Evolutionary conservation across 75 land plant species (phyloP).

Genomic region (Selaginella moellendorffii): DNA sequence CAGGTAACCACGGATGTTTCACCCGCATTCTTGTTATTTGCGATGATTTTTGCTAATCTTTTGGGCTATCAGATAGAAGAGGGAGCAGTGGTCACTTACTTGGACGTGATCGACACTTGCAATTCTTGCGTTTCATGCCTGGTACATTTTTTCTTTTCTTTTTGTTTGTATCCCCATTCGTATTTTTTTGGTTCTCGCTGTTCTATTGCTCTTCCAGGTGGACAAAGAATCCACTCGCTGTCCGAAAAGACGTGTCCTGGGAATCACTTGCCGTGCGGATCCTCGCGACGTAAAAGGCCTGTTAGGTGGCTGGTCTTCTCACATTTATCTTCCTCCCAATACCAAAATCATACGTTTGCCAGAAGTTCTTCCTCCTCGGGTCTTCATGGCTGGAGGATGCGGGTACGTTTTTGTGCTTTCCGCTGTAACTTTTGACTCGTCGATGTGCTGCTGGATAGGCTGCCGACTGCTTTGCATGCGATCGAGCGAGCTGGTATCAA

Average conservation of each 20-base stretch:
- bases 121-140: slow-evolving; percentile 34
- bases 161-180: neutral
- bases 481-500: slow-evolving; percentile 34
- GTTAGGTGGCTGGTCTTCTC: slow-evolving; percentile 40
- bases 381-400: slow-evolving; percentile 44
- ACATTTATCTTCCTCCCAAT: slow-evolving; percentile 37
- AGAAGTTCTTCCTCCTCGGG: slow-evolving; percentile 19
- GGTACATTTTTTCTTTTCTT: slow-evolving; percentile 22
- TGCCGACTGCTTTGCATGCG: slow-evolving; percentile 41
- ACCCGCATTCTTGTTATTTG: too few relatives aligned
- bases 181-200: neutral
- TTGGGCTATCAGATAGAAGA: slow-evolving; percentile 16
- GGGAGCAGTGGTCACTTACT: slow-evolving; percentile 33
- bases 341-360: slow-evolving; percentile 39
- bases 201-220: slow-evolving; percentile 15
- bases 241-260: slow-evolving; percentile 30
- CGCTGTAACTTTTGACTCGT: neutral
- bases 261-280: slow-evolving; percentile 34
- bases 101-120: slow-evolving; percentile 40
- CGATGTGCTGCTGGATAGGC: slow-evolving; percentile 10
- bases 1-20: slow-evolving; percentile 16
- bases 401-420: slow-evolving; percentile 17
- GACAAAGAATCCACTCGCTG: slow-evolving; percentile 40
- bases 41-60: too few relatives aligned
- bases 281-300: slow-evolving; percentile 25